Percentiles rank a stretch among this genome's conserved stretches.
Evolutionary conservation across 106 monocot genomes (phyloP).

Genomic region (Cymbidium sinense): DNA sequence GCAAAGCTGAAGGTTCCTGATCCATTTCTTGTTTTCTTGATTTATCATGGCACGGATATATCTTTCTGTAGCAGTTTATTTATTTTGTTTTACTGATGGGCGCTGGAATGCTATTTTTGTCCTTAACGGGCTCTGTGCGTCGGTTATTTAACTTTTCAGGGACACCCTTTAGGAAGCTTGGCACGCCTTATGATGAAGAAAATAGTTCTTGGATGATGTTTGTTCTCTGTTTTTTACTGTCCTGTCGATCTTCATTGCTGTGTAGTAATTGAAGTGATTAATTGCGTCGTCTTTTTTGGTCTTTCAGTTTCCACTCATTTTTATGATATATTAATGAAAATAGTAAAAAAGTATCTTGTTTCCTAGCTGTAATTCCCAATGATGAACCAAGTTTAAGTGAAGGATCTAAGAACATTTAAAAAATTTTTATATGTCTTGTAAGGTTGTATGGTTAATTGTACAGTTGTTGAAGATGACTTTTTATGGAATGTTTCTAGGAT

Average conservation of each 20-base stretch:
- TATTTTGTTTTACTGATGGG: neutral
- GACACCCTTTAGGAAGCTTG: no score
- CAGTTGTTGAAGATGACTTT: no score
- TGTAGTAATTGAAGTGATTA: neutral
- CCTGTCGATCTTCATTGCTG: neutral
- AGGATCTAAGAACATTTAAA: neutral
- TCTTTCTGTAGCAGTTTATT: neutral
- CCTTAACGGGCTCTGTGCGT: neutral
- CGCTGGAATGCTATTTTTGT: neutral
- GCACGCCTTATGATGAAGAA: neutral
- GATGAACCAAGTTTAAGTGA: neutral
- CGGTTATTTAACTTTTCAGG: neutral
- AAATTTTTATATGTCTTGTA: neutral
- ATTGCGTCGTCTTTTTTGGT: neutral
- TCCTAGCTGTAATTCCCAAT: neutral
- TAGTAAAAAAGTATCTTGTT: neutral
- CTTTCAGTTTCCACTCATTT: neutral
- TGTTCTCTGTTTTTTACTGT: neutral
- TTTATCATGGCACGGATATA: conserved; percentile 3
- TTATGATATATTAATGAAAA: neutral
- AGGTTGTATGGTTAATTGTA: no score
- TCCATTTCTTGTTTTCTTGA: conserved; percentile 3
- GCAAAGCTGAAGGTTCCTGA: conserved; percentile 59
- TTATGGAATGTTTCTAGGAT: no score
- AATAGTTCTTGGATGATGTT: neutral